Evolutionary conservation across 805 yeast species (phyloP).

Genomic region (Starmerella sp.): DNA sequence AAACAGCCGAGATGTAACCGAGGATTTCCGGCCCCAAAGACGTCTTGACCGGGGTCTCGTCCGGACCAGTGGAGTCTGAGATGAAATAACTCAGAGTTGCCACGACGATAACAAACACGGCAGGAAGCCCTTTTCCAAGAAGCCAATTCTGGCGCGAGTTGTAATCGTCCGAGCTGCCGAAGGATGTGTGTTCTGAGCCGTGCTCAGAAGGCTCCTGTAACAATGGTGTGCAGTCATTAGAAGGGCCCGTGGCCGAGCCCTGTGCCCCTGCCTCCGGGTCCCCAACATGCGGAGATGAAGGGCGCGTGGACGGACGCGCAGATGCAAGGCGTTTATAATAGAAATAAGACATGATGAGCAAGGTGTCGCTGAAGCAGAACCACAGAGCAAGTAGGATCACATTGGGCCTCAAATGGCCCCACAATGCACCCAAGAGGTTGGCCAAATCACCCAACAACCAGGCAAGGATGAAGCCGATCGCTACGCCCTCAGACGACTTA

Average conservation of each 20-base stretch:
- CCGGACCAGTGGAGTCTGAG: constrained; percentile 26
- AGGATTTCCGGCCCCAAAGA: constrained; percentile 56
- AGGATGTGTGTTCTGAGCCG: neutral
- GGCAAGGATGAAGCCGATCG: constrained; percentile 51
- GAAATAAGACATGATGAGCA: constrained; percentile 46
- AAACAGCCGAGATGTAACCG: constrained; percentile 57
- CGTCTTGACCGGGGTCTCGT: constrained; percentile 19
- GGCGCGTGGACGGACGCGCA: neutral
- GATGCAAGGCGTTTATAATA: constrained; percentile 35
- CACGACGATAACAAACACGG: constrained; percentile 49
- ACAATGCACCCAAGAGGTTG: constrained; percentile 54
- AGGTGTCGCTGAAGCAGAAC: constrained; percentile 61
- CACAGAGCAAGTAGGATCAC: constrained; percentile 60
- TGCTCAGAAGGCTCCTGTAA: constrained; percentile 23
- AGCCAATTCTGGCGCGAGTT: constrained; percentile 18
- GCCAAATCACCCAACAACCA: constrained; percentile 67
- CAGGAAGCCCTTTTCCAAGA: constrained; percentile 41
- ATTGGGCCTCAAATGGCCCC: constrained; percentile 61
- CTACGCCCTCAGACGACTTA: constrained; percentile 62
- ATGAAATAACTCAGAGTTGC: constrained; percentile 51
- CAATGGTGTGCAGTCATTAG: constrained; percentile 23
- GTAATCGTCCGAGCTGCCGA: constrained; percentile 20
- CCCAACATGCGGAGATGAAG: neutral
- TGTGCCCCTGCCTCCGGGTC: neutral
- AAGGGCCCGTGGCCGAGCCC: neutral